Conservation (phyloP, 2,329 filamentous ascomycete species). For the Lasiodiplodia sp. region DNA sequence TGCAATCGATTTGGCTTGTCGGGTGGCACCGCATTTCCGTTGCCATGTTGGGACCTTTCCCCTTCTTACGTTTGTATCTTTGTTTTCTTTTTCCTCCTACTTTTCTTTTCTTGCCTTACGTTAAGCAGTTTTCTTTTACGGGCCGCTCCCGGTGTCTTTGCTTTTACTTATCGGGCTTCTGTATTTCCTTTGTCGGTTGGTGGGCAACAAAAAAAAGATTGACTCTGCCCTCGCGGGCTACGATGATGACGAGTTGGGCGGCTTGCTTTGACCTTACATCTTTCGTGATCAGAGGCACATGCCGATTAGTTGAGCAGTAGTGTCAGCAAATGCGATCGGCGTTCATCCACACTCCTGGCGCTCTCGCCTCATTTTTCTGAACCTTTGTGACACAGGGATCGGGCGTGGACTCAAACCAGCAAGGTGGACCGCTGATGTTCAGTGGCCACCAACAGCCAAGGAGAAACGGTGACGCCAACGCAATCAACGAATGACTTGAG, state of each 20-base stretch:
- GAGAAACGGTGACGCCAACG: neutral
- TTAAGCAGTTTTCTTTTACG: constrained; percentile 15
- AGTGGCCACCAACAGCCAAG: constrained; percentile 6
- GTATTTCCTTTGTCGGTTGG: constrained; percentile 26
- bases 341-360: neutral
- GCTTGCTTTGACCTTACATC: constrained; percentile 27
- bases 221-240: constrained; percentile 31
- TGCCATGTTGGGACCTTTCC: constrained; percentile 29
- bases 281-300: constrained; percentile 26
- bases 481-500: neutral
- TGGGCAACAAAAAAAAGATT: constrained; percentile 30
- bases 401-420: constrained; percentile 5
- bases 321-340: constrained; percentile 26
- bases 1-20: constrained; percentile 22
- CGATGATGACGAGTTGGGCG: constrained; percentile 30
- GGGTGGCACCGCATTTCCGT: constrained; percentile 25
- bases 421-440: constrained; percentile 1
- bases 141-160: neutral
- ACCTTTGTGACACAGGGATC: neutral
- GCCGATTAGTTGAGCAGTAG: constrained; percentile 24
- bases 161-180: constrained; percentile 20
- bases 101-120: constrained; percentile 24
- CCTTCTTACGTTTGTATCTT: constrained; percentile 28
- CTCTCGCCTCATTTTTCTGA: neutral
- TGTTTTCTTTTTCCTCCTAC: constrained; percentile 23